Percentiles rank a stretch among this genome's conserved stretches.
Conservation (phyloP, 2,329 filamentous ascomycete species). For the Bipolaris oryzae region DNA sequence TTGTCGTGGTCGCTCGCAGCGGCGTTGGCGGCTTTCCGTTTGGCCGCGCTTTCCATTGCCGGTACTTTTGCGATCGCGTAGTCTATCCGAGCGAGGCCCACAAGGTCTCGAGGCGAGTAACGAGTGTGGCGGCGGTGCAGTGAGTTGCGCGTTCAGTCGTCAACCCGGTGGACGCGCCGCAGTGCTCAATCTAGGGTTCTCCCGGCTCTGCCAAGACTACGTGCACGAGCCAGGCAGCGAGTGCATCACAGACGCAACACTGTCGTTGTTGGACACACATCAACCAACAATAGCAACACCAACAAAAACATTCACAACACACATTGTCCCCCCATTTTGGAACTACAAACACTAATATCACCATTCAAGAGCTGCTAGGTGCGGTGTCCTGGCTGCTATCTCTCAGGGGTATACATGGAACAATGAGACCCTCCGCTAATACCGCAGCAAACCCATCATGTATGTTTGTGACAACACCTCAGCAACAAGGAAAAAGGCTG, state of each 20-base stretch:
- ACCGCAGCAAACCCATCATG: constrained; percentile 29
- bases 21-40: constrained; percentile 61
- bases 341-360: constrained; percentile 8
- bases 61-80: constrained; percentile 39
- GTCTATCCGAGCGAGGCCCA: constrained; percentile 26
- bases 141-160: constrained; percentile 37
- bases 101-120: constrained; percentile 17
- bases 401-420: constrained; percentile 39
- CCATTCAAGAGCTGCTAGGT: constrained; percentile 19
- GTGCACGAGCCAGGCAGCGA: constrained; percentile 8
- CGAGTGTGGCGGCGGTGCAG: constrained; percentile 41
- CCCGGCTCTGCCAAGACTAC: constrained; percentile 15
- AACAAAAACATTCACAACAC: background rate
- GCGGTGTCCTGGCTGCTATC: constrained; percentile 25
- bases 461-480: constrained; percentile 19
- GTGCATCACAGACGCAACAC: constrained; percentile 7
- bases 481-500: constrained; percentile 9
- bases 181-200: constrained; percentile 19
- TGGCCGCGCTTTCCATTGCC: constrained; percentile 55
- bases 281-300: background rate
- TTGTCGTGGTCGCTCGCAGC: constrained; percentile 58
- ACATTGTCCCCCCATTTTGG: background rate
- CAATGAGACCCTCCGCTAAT: constrained; percentile 29
- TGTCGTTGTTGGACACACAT: constrained; percentile 1
- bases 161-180: constrained; percentile 31